Evolutionary conservation across 352 stramenopile species (phyloP).

Genomic region (Phytophthora pinifolia): DNA sequence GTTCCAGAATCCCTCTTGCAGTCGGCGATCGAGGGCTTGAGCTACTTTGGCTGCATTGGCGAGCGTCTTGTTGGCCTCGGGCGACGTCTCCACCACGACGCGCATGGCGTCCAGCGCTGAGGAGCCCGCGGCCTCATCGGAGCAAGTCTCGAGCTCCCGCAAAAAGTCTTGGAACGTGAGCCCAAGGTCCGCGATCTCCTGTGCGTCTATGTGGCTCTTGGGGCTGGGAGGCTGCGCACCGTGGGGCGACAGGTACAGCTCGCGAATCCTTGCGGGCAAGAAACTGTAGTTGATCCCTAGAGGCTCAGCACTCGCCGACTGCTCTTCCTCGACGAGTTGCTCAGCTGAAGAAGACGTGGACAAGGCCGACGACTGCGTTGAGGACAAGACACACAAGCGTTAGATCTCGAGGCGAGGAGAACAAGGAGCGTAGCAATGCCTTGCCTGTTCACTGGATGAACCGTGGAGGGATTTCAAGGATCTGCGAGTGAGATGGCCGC

Average conservation of each 20-base stretch:
- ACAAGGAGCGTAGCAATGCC: background rate
- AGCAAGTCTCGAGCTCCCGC: conserved; percentile 42
- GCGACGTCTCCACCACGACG: conserved; percentile 28
- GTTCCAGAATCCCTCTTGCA: conserved; percentile 47
- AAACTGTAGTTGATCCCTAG: conserved; percentile 43
- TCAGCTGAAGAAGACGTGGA: conserved; percentile 27
- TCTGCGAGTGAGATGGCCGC: conserved; percentile 54
- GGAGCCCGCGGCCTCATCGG: conserved; percentile 27
- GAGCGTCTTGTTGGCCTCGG: conserved; percentile 31
- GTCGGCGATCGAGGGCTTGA: conserved; percentile 37
- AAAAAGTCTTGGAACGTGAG: conserved; percentile 49
- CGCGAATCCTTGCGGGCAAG: conserved; percentile 35
- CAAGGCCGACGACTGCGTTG: conserved; percentile 34
- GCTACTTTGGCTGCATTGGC: conserved; percentile 40
- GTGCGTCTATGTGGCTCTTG: conserved; percentile 10
- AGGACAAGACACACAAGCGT: background rate
- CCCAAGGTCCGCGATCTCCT: conserved; percentile 31
- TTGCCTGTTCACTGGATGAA: conserved; percentile 25
- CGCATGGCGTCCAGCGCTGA: conserved; percentile 44
- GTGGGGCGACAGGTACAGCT: conserved; percentile 33
- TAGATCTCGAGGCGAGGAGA: background rate
- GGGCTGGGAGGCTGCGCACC: conserved; percentile 1
- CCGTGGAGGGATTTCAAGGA: conserved; percentile 44
- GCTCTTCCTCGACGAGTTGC: conserved; percentile 20
- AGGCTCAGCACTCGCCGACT: conserved; percentile 7